Conservation (phyloP, 371 early-diverging fungal species). For the Mycotypha africana region DNA sequence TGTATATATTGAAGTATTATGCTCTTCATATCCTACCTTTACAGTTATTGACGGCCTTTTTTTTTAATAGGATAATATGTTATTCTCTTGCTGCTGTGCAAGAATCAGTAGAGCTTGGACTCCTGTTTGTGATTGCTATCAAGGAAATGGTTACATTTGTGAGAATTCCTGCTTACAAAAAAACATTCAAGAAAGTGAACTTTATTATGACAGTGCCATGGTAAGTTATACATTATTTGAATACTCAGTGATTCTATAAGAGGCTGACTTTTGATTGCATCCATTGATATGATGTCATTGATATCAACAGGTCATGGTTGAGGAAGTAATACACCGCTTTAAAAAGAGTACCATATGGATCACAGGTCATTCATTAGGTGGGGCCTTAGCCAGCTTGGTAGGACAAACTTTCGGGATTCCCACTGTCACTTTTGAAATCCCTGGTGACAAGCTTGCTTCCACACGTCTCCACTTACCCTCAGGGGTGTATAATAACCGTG, state of each 20-base stretch:
- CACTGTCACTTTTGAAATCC: slow-evolving; percentile 82
- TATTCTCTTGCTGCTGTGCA: slow-evolving; percentile 98
- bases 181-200: slow-evolving; percentile 50
- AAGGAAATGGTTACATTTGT: slow-evolving; percentile 51
- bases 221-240: slow-evolving; percentile 24
- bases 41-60: background rate
- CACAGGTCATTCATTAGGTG: slow-evolving; percentile 95
- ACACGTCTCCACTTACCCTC: slow-evolving; percentile 73
- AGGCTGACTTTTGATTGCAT: too few species aligned
- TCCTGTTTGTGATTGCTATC: slow-evolving; percentile 80
- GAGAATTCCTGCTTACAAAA: slow-evolving; percentile 60
- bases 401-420: slow-evolving; percentile 87
- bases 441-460: slow-evolving; percentile 84
- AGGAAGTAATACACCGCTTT: slow-evolving; percentile 25
- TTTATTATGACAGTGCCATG: slow-evolving; percentile 82
- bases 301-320: background rate
- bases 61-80: slow-evolving; percentile 70
- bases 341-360: slow-evolving; percentile 75
- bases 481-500: slow-evolving; percentile 52
- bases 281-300: too few species aligned
- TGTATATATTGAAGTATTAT: slow-evolving; percentile 44
- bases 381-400: slow-evolving; percentile 74
- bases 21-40: background rate
- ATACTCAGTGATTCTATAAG: background rate
- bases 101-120: slow-evolving; percentile 81